These are phyloP conservation scores for Boletus speciosus DNA, from an alignment of 768 basidiomycete species.

Conservation along the genomic window DNA sequence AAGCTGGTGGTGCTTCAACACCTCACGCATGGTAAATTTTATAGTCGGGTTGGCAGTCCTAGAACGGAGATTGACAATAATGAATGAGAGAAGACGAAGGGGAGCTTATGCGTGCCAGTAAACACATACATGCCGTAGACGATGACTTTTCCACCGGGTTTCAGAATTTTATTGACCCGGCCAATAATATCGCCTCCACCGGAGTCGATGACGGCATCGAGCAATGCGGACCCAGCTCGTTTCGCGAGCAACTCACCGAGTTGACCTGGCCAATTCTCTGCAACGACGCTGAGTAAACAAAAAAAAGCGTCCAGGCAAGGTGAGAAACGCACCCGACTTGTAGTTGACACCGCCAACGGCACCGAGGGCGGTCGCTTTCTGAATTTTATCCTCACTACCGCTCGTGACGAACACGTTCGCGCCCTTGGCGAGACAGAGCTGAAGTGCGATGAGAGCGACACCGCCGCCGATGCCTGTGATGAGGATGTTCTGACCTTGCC, in stretches of 20 bases:
- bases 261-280: constrained; percentile 52
- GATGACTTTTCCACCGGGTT: constrained; percentile 54
- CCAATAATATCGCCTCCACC: constrained; percentile 64
- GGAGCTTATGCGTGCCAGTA: background rate
- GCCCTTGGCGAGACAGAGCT: constrained; percentile 71
- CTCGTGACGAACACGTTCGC: constrained; percentile 84
- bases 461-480: constrained; percentile 85
- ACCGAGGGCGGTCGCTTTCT: constrained; percentile 60
- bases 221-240: constrained; percentile 20
- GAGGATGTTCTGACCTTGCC: constrained; percentile 65
- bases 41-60: constrained; percentile 64
- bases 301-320: background rate
- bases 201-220: constrained; percentile 68
- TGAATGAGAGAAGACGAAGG: background rate
- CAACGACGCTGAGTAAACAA: background rate
- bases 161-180: constrained; percentile 48
- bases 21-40: constrained; percentile 72
- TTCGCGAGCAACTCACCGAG: constrained; percentile 43
- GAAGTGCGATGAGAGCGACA: constrained; percentile 73
- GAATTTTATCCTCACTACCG: constrained; percentile 64
- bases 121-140: constrained; percentile 59
- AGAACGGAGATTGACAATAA: constrained; percentile 15
- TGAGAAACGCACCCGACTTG: constrained; percentile 49
- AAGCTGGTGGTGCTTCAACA: constrained; percentile 69
- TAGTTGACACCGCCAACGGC: constrained; percentile 79